A percentile compares a stretch with the other conserved stretches of the same genome.
These are phyloP conservation scores for Aspergillus sp. DNA, from an alignment of 2,329 filamentous ascomycete genomes.

Conservation along the genomic window DNA sequence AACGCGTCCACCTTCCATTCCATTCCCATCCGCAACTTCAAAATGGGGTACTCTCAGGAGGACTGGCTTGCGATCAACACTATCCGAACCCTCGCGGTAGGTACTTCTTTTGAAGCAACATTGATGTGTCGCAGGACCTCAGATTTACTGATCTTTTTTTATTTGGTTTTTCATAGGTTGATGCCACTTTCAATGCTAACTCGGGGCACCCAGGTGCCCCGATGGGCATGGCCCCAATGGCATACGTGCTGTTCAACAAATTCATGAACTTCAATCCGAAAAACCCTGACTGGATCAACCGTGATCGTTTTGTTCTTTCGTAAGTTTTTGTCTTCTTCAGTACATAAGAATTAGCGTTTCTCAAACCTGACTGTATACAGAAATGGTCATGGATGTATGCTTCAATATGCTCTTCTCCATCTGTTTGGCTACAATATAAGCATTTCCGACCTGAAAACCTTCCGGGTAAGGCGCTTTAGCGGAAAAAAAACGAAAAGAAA, in stretches of 20 bases:
- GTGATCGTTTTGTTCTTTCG: conserved; percentile 98
- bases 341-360: too few species aligned
- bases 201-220: conserved; percentile 98
- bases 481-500: too few species aligned
- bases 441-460: conserved; percentile 90
- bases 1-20: too few species aligned
- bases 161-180: conserved; percentile 62
- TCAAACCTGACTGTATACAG: conserved; percentile 47
- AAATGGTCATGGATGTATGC: conserved; percentile 99
- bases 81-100: conserved; percentile 92
- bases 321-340: conserved; percentile 52
- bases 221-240: conserved; percentile 93
- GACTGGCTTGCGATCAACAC: conserved; percentile 96
- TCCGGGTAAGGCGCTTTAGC: conserved; percentile 70
- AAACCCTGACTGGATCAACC: conserved; percentile 96
- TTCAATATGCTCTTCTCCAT: conserved; percentile 97
- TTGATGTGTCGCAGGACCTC: too few species aligned
- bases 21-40: too few species aligned
- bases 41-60: conserved; percentile 82
- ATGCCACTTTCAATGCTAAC: conserved; percentile 95
- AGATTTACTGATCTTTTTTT: conserved; percentile 8
- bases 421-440: conserved; percentile 85
- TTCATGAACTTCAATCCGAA: conserved; percentile 99
- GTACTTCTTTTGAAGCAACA: conserved; percentile 41
- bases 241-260: conserved; percentile 97